phyloP scores from a whole-genome alignment of 2,329 filamentous ascomycete genomes.

The Drechslerella dactyloides region DNA sequence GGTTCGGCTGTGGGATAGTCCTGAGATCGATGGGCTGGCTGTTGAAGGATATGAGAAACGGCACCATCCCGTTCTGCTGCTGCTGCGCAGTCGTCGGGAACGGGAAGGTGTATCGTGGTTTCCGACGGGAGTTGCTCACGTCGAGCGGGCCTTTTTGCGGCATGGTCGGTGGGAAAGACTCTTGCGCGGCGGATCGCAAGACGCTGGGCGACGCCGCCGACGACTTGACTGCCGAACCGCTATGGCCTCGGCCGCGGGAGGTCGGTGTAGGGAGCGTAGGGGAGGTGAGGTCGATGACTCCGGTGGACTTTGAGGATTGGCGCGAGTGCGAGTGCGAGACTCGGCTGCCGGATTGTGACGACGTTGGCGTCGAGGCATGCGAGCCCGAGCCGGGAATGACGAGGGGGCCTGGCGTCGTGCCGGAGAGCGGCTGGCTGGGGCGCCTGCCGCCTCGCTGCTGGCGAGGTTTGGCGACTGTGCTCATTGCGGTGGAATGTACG shows the following conservation, averaged over 20 bases:
- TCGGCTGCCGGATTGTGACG: conserved; percentile 22
- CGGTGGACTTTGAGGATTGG: conserved; percentile 38
- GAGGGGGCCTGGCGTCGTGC: conserved; percentile 38
- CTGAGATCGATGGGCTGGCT: conserved; percentile 32
- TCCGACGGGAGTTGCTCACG: conserved; percentile 38
- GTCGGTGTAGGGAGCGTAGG: conserved; percentile 34
- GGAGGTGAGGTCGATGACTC: conserved; percentile 47
- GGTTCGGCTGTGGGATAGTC: conserved; percentile 29
- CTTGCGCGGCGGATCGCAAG: conserved; percentile 36
- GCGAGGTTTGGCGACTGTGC: conserved; percentile 46
- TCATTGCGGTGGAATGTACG: conserved; percentile 18
- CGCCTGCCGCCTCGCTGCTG: conserved; percentile 41
- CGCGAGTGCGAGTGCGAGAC: conserved; percentile 41
- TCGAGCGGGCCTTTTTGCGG: conserved; percentile 37
- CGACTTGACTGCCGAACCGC: conserved; percentile 33
- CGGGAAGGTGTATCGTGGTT: conserved; percentile 34
- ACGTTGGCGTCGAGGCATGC: conserved; percentile 45
- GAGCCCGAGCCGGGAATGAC: conserved; percentile 32
- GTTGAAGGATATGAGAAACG: conserved; percentile 39
- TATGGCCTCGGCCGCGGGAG: conserved; percentile 22
- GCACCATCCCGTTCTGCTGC: conserved; percentile 38
- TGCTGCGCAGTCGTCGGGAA: conserved; percentile 39
- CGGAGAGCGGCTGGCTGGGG: conserved; percentile 39
- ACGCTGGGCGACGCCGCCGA: conserved; percentile 35
- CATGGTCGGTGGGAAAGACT: conserved; percentile 43